Evolutionary conservation across 2,329 filamentous ascomycete species (phyloP).

Genomic region (Colletotrichum theobromicola): DNA sequence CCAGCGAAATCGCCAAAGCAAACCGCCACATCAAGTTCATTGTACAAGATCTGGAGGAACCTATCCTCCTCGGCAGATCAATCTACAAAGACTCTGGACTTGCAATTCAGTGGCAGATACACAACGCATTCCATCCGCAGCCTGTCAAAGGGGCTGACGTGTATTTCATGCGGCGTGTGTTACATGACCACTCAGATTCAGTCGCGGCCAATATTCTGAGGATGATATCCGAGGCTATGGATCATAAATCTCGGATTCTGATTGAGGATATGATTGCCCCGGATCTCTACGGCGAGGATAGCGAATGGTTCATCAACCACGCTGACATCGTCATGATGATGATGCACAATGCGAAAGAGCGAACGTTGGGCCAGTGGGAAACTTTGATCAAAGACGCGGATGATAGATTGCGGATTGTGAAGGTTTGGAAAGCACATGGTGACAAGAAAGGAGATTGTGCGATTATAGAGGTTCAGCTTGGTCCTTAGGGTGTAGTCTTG

Average conservation of each 20-base stretch:
- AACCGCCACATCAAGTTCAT: not conserved
- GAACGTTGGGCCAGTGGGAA: not conserved
- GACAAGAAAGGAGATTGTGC: not conserved
- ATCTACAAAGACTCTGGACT: not conserved
- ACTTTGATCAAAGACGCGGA: not conserved
- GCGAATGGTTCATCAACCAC: not conserved
- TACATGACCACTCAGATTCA: not conserved
- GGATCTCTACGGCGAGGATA: not conserved
- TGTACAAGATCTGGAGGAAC: not conserved
- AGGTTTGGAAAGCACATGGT: not conserved
- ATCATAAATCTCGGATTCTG: not conserved
- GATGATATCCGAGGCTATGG: not conserved
- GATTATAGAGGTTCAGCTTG: not conserved
- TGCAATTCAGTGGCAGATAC: not conserved
- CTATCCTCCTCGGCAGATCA: not conserved
- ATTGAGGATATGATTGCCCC: not conserved
- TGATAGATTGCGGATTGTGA: not conserved
- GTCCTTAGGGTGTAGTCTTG: too few relatives aligned
- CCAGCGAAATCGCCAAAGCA: not conserved
- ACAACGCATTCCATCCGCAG: not conserved
- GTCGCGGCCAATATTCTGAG: not conserved
- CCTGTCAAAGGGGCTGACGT: not conserved
- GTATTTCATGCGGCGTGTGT: not conserved
- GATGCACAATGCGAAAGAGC: not conserved
- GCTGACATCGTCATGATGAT: not conserved